These are phyloP conservation scores for Albizia julibrissin DNA, from an alignment of 306 rosid species.

Conservation along the genomic window DNA sequence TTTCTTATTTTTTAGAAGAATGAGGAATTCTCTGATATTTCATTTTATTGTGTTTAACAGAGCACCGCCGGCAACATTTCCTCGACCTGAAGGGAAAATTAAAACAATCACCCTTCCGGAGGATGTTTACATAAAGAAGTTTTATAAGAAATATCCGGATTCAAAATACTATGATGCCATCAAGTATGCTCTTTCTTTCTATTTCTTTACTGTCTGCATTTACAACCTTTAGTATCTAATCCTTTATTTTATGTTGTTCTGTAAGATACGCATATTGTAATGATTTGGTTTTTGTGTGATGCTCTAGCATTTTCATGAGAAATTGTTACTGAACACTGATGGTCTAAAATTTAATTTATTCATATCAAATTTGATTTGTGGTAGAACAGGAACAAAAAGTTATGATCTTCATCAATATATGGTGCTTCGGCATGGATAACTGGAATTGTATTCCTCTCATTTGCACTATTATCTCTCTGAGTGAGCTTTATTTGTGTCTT, in stretches of 20 bases:
- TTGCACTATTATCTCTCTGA: background rate
- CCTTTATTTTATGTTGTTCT: slow-evolving; percentile 6
- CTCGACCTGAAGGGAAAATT: slow-evolving; percentile 61
- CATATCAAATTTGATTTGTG: slow-evolving; percentile 7
- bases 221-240: slow-evolving; percentile 3
- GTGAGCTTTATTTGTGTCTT: background rate
- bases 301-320: background rate
- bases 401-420: background rate
- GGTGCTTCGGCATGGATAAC: slow-evolving; percentile 12
- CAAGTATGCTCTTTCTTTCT: slow-evolving; percentile 53
- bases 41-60: slow-evolving; percentile 42
- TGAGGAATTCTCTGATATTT: slow-evolving; percentile 8
- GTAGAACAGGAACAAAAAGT: background rate
- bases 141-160: slow-evolving; percentile 74
- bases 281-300: slow-evolving; percentile 18
- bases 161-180: slow-evolving; percentile 70
- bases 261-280: slow-evolving; percentile 8
- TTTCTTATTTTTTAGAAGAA: background rate
- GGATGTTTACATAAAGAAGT: slow-evolving; percentile 72
- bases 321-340: background rate
- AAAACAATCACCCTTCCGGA: slow-evolving; percentile 77
- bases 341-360: slow-evolving; percentile 18
- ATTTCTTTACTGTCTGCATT: slow-evolving; percentile 15
- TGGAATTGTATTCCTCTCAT: slow-evolving; percentile 1
- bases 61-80: slow-evolving; percentile 84